These are phyloP conservation scores for Lathyrus tuberosus DNA, from an alignment of 306 rosid species.

Conservation along the genomic window DNA sequence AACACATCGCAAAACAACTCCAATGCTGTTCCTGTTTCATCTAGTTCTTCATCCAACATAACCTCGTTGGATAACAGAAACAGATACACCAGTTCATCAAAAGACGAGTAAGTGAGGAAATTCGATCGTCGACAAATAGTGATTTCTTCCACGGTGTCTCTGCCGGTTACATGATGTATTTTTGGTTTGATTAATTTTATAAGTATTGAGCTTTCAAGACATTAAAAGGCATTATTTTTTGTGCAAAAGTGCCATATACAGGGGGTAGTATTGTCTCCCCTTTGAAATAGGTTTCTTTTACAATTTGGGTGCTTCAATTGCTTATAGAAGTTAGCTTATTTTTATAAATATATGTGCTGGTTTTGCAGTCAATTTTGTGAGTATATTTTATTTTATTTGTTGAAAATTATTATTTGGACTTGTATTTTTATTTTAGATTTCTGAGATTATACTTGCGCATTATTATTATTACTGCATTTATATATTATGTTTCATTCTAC, in stretches of 20 bases:
- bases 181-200: constrained; percentile 33
- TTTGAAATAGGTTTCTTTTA: constrained; percentile 36
- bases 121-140: constrained; percentile 5
- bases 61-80: constrained; percentile 49
- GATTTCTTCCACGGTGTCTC: constrained; percentile 36
- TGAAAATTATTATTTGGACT: constrained; percentile 29
- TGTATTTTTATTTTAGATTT: constrained; percentile 38
- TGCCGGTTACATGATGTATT: constrained; percentile 36
- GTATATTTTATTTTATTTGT: background rate
- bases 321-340: constrained; percentile 40
- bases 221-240: constrained; percentile 64
- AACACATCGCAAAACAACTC: constrained; percentile 45
- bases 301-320: constrained; percentile 41
- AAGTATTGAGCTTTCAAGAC: constrained; percentile 45
- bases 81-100: constrained; percentile 49
- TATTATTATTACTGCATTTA: too few species aligned
- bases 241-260: constrained; percentile 48
- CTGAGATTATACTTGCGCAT: constrained; percentile 2
- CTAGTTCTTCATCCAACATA: constrained; percentile 69
- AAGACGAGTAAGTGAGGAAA: constrained; percentile 52
- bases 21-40: constrained; percentile 50
- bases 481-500: too few species aligned
- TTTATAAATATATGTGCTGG: constrained; percentile 35
- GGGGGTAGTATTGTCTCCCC: constrained; percentile 55
- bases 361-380: constrained; percentile 58